These are phyloP conservation scores for Galerina marginata DNA, from an alignment of 768 basidiomycete genomes.

Conservation along the genomic window DNA sequence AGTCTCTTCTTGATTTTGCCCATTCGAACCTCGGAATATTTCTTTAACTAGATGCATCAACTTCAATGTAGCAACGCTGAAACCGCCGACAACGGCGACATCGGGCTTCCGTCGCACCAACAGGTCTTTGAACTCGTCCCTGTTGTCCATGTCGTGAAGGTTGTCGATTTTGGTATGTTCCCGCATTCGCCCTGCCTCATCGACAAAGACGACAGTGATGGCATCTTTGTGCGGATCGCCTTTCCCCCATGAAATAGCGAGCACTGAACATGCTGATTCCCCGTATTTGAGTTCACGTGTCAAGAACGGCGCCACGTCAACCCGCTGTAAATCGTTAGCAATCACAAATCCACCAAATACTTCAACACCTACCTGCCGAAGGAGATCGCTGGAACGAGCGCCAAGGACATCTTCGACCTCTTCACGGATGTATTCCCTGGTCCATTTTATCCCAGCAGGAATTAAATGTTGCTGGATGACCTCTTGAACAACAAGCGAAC, in stretches of 20 bases:
- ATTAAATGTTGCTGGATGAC: conserved; percentile 83
- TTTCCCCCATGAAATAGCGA: conserved; percentile 94
- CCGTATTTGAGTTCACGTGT: conserved; percentile 69
- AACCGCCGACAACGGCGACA: conserved; percentile 88
- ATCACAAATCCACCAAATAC: background rate
- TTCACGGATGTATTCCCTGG: conserved; percentile 85
- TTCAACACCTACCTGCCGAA: conserved; percentile 67
- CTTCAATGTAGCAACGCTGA: conserved; percentile 81
- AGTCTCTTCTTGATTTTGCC: conserved; percentile 30
- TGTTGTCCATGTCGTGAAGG: conserved; percentile 69
- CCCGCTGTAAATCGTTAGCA: conserved; percentile 54
- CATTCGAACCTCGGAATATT: conserved; percentile 36
- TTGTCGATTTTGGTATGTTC: conserved; percentile 91
- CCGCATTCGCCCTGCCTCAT: conserved; percentile 88
- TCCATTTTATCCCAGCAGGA: conserved; percentile 86
- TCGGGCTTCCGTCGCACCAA: conserved; percentile 83
- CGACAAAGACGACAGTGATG: conserved; percentile 83
- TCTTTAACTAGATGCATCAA: conserved; percentile 70
- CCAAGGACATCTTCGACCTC: conserved; percentile 89
- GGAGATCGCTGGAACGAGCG: conserved; percentile 62
- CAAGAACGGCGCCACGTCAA: conserved; percentile 80
- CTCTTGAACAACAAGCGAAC: conserved; percentile 78
- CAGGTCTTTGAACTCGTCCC: conserved; percentile 82
- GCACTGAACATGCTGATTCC: conserved; percentile 74
- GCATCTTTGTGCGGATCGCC: conserved; percentile 94